phyloP scores from a whole-genome alignment of 192 early-diverging fungal species.

The Backusella mclennaniae region DNA sequence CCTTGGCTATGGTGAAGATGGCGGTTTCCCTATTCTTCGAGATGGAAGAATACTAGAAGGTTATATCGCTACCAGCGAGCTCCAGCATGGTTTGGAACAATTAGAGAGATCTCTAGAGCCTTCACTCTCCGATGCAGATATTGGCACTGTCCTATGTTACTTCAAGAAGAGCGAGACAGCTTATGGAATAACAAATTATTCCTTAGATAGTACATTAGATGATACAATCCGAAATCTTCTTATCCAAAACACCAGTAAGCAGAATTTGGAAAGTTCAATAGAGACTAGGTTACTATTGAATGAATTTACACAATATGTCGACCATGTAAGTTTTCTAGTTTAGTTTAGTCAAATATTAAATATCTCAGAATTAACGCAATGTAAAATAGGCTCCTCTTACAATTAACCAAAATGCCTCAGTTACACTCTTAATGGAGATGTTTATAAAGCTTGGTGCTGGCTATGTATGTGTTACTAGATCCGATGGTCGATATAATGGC shows the following conservation, averaged over 20 bases:
- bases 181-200: background rate
- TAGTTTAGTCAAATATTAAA: background rate
- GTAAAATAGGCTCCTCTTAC: constrained; percentile 68
- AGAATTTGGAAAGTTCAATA: background rate
- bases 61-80: constrained; percentile 79
- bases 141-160: background rate
- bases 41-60: constrained; percentile 62
- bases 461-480: constrained; percentile 74
- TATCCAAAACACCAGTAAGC: background rate
- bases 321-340: constrained; percentile 21
- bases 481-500: constrained; percentile 68
- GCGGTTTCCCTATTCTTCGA: constrained; percentile 71
- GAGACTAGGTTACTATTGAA: background rate
- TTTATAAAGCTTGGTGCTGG: constrained; percentile 82
- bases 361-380: background rate
- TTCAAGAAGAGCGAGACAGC: background rate
- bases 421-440: constrained; percentile 80
- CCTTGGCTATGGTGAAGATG: constrained; percentile 60
- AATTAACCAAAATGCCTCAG: constrained; percentile 68
- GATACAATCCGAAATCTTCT: background rate
- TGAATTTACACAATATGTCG: constrained; percentile 38
- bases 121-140: background rate
- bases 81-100: constrained; percentile 66
- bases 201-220: background rate
- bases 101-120: background rate